Evolutionary conservation across 2,329 filamentous ascomycete genomes (phyloP), one percentile per base, ranked within the genome.

Genomic region (Fusarium proliferatum): DNA sequence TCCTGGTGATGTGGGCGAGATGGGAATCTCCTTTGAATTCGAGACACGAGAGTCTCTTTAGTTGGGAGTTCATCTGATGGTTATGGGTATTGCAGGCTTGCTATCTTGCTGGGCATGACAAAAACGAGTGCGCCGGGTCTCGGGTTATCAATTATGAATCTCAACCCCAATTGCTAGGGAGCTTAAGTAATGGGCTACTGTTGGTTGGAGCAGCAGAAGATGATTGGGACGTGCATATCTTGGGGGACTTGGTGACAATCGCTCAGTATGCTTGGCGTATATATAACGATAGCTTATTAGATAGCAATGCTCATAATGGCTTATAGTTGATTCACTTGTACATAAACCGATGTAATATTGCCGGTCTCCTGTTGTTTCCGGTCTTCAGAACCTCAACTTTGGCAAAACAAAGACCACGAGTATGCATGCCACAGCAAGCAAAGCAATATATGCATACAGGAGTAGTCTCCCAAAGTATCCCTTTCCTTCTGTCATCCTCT

Each of bases 391-490:
- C 78, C 96, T 88, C 80, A 98, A 83, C 85, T 98, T 98, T 1
- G 96, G 96, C 80, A 94, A 85, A 57, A 96, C 88, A 85, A 96
- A 96, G 17, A 98, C 95, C 73, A 98, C 82, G 80, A 97, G 77
- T 41, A 97, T 85, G 23, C 94, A 88, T 33, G 90, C 83, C n/a
- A 97, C 77, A 91, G 94, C 96, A 71, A 98, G 82, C 36, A 90
- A 94, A 77, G 92, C 93, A 55, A 98, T 95, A 88, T 94, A 93
- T 43, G 87, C 92, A 85, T 96, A 97, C 69, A 98, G 86, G 83
- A 96, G 86, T 85, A 97, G 89, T 59, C 95, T 85, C 10, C 93
- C 95, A 90, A 89, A 94, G 93, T 93, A 97, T 0, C 95, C 95
- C 80, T 92, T 92, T 7, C 95, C 95, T 84, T 98, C 96, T 21